phyloP scores from a whole-genome alignment of 345 rosid genomes.

The Raphanus sativus region DNA sequence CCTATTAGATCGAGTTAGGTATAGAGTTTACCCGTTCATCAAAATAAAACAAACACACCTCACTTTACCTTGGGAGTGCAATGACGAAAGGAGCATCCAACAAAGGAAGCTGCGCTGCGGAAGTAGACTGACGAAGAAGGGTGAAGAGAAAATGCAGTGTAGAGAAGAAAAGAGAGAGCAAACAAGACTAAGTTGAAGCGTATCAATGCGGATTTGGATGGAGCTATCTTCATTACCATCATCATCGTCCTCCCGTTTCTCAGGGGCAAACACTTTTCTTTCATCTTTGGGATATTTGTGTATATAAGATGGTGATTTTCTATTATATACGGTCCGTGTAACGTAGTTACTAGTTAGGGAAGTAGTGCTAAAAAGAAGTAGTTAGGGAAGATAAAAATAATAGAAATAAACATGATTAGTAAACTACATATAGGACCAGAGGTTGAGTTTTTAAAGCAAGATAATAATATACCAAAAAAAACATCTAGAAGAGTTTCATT shows the following conservation, averaged over 20 bases:
- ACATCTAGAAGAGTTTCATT: conserved; percentile 49
- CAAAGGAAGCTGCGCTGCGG: conserved; percentile 58
- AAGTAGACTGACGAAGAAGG: conserved; percentile 69
- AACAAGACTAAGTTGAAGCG: conserved; percentile 65
- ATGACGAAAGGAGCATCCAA: conserved; percentile 70
- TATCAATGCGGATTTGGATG: conserved; percentile 64
- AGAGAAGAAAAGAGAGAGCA: conserved; percentile 58
- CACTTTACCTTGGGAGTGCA: conserved; percentile 97
- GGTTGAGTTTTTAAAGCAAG: conserved; percentile 31
- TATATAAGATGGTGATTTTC: conserved; percentile 15
- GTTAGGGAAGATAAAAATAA: conserved; percentile 11
- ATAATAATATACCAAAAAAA: neutral
- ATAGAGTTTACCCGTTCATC: neutral
- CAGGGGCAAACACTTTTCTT: conserved; percentile 32
- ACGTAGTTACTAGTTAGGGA: neutral
- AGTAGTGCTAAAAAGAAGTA: neutral
- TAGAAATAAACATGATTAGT: conserved; percentile 3
- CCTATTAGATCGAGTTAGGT: neutral
- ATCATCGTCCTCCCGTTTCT: conserved; percentile 33
- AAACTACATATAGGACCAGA: conserved; percentile 16
- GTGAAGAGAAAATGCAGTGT: conserved; percentile 54
- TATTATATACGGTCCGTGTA: conserved; percentile 8
- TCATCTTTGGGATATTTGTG: conserved; percentile 35
- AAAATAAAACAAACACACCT: conserved; percentile 36
- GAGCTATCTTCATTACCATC: conserved; percentile 48